Conservation (phyloP, 306 rosid genomes). For the Cicer cuneatum region DNA sequence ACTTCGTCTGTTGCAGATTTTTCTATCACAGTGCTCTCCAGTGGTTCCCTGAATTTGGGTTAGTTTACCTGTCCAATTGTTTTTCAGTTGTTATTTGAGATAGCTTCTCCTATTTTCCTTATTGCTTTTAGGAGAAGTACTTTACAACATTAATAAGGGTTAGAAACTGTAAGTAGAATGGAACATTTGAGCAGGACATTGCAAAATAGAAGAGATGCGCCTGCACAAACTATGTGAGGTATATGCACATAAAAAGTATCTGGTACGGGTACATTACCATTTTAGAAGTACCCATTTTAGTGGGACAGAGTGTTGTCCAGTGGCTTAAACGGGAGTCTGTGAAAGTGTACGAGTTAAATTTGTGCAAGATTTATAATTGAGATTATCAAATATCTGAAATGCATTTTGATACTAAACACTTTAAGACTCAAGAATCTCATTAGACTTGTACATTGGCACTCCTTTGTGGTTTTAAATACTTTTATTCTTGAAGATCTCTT, state of each 20-base stretch:
- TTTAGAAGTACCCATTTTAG: neutral
- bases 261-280: too few relatives aligned
- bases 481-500: slow-evolving; percentile 13
- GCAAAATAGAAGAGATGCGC: slow-evolving; percentile 11
- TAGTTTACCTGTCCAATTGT: slow-evolving; percentile 49
- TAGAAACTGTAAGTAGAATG: slow-evolving; percentile 11
- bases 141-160: slow-evolving; percentile 21
- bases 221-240: slow-evolving; percentile 18
- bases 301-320: neutral
- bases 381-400: slow-evolving; percentile 35
- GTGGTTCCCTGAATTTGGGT: slow-evolving; percentile 93
- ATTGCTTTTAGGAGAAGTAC: neutral
- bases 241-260: neutral
- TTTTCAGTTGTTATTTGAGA: slow-evolving; percentile 16
- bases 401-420: slow-evolving; percentile 16
- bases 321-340: neutral
- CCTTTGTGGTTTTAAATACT: slow-evolving; percentile 17
- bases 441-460: slow-evolving; percentile 11
- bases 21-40: slow-evolving; percentile 91
- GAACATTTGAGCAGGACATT: neutral
- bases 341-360: neutral
- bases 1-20: slow-evolving; percentile 61
- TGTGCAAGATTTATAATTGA: slow-evolving; percentile 1
- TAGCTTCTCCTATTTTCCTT: slow-evolving; percentile 6
- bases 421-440: slow-evolving; percentile 8